Percentiles rank a stretch among this genome's conserved stretches.
phyloP scores from a whole-genome alignment of 371 early-diverging fungal species.

The Saksenaea oblongispora region DNA sequence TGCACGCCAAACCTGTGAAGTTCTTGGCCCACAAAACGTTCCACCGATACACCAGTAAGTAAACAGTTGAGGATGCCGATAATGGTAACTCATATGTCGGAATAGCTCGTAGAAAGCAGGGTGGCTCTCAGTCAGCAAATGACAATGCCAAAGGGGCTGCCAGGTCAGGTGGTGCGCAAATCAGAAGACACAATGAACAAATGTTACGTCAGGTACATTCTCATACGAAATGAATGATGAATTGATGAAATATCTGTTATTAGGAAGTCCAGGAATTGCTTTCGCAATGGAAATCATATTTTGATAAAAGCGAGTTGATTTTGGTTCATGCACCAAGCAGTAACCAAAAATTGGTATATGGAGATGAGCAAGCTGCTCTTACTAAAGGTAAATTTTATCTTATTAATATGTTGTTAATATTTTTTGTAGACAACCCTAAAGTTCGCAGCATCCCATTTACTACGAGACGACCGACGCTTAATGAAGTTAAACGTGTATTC shows the following conservation, averaged over 20 bases:
- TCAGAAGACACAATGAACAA: conserved; percentile 89
- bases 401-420: background rate
- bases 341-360: conserved; percentile 62
- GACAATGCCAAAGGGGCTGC: conserved; percentile 85
- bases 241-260: background rate
- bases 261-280: conserved; percentile 75
- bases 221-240: background rate
- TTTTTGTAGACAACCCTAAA: conserved; percentile 43
- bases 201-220: conserved; percentile 58
- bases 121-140: conserved; percentile 85
- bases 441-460: conserved; percentile 76
- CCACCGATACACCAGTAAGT: conserved; percentile 87
- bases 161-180: conserved; percentile 88
- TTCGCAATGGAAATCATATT: conserved; percentile 63
- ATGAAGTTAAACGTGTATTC: conserved; percentile 59
- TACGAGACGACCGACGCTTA: conserved; percentile 74
- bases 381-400: conserved; percentile 12
- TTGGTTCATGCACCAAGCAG: conserved; percentile 70
- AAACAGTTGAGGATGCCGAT: background rate
- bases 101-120: conserved; percentile 88
- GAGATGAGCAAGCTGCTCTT: conserved; percentile 66
- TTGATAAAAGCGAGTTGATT: conserved; percentile 57
- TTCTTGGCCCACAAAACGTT: conserved; percentile 83
- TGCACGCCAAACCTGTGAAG: conserved; percentile 29
- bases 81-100: background rate